phyloP scores from a whole-genome alignment of 495 filamentous ascomycete species.

The Platismatia glauca region DNA sequence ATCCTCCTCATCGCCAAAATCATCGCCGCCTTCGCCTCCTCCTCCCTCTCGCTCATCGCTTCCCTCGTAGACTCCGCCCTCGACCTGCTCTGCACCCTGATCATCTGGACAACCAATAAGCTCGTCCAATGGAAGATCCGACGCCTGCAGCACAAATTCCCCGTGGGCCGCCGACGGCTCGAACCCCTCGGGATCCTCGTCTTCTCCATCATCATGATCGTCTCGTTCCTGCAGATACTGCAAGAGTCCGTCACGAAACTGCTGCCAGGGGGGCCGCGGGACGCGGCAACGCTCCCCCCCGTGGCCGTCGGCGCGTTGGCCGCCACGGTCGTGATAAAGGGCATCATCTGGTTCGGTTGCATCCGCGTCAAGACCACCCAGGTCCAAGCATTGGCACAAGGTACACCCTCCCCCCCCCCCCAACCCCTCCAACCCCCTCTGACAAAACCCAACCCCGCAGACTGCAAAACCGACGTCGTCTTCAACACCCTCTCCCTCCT shows the following conservation, averaged over 20 bases:
- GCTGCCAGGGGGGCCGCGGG: constrained; percentile 47
- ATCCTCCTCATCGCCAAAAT: constrained; percentile 71
- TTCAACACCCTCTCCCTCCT: constrained; percentile 86
- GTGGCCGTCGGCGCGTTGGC: constrained; percentile 68
- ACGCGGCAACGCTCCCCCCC: constrained; percentile 16
- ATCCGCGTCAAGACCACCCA: constrained; percentile 78
- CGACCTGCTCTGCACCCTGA: constrained; percentile 77
- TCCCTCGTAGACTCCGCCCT: constrained; percentile 80
- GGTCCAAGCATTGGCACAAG: constrained; percentile 71
- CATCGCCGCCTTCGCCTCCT: constrained; percentile 63
- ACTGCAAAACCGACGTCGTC: constrained; percentile 59
- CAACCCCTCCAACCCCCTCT: neutral
- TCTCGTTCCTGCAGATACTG: constrained; percentile 75
- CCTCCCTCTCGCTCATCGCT: constrained; percentile 78
- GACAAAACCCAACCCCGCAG: neutral
- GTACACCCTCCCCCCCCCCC: constrained; percentile 26
- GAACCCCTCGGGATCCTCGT: constrained; percentile 70
- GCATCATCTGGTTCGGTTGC: constrained; percentile 77
- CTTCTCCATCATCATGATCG: constrained; percentile 78
- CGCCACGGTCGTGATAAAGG: constrained; percentile 71
- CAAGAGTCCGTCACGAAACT: constrained; percentile 62
- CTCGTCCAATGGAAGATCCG: constrained; percentile 62
- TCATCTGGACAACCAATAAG: constrained; percentile 71
- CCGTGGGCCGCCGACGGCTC: constrained; percentile 66
- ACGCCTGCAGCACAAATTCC: constrained; percentile 55